Evolutionary conservation across 2,329 filamentous ascomycete genomes (phyloP).

Genomic region (Nemania bipapillata): DNA sequence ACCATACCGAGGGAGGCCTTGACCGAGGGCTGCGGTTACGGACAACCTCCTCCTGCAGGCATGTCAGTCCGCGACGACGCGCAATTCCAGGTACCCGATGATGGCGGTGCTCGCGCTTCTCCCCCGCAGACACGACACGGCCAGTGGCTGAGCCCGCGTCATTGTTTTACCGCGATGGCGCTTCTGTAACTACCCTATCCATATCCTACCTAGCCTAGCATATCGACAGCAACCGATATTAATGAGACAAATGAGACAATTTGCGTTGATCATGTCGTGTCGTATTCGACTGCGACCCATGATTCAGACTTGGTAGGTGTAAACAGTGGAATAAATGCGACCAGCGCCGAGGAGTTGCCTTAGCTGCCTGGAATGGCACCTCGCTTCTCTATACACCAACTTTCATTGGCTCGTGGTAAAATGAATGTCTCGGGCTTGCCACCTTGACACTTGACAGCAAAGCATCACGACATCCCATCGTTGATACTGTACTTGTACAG

Average conservation of each 20-base stretch:
- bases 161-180: constrained; percentile 15
- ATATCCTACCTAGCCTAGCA: background rate
- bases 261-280: background rate
- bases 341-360: constrained; percentile 3
- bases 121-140: constrained; percentile 24
- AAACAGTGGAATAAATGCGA: background rate
- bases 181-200: background rate
- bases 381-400: constrained; percentile 2
- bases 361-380: constrained; percentile 20
- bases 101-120: constrained; percentile 34
- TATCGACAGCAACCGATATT: background rate
- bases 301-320: background rate
- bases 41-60: background rate
- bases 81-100: constrained; percentile 33
- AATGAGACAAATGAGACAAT: constrained; percentile 11
- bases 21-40: background rate
- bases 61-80: constrained; percentile 29
- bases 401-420: constrained; percentile 28
- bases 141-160: constrained; percentile 31
- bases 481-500: too few species aligned
- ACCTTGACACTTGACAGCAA: constrained; percentile 26
- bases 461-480: constrained; percentile 18
- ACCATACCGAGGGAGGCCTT: constrained; percentile 20
- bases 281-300: background rate
- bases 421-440: constrained; percentile 41